Evolutionary conservation across 129 eudicot genomes (phyloP).

Genomic region (Deinandra increscens): DNA sequence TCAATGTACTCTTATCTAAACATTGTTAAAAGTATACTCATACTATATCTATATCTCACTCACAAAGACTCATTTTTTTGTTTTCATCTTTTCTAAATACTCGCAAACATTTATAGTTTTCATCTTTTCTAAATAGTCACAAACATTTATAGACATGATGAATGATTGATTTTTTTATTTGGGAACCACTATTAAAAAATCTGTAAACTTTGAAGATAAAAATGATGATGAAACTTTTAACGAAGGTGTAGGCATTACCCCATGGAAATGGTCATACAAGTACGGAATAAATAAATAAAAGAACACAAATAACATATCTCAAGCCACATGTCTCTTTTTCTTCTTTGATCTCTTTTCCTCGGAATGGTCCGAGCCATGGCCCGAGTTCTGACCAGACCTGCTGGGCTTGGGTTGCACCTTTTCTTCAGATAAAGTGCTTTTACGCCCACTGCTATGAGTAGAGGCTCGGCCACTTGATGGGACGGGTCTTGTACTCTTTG

Average conservation of each 20-base stretch:
- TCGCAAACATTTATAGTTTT: too few relatives aligned
- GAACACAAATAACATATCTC: slow-evolving; percentile 14
- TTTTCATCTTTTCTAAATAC: too few relatives aligned
- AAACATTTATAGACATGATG: too few relatives aligned
- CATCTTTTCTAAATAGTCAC: too few relatives aligned
- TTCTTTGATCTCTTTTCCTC: slow-evolving; percentile 52
- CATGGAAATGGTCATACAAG: slow-evolving; percentile 8
- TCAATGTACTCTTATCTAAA: too few relatives aligned
- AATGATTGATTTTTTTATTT: too few relatives aligned
- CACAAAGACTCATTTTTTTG: too few relatives aligned
- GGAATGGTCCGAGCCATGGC: slow-evolving; percentile 50
- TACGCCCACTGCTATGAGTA: slow-evolving; percentile 45
- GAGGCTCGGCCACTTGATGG: slow-evolving; percentile 38
- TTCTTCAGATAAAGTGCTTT: slow-evolving; percentile 36
- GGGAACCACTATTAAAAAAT: too few relatives aligned
- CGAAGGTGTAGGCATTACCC: slow-evolving; percentile 22
- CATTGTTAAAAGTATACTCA: too few relatives aligned
- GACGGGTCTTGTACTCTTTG: slow-evolving; percentile 42
- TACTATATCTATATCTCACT: too few relatives aligned
- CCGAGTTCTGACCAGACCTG: slow-evolving; percentile 43
- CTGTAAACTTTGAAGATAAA: too few relatives aligned
- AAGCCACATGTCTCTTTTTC: slow-evolving; percentile 35
- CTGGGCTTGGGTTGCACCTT: slow-evolving; percentile 36
- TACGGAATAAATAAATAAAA: not conserved
- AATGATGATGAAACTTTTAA: too few relatives aligned